Conservation (phyloP, 2,329 filamentous ascomycete species). For the Trichoderma koningii region DNA sequence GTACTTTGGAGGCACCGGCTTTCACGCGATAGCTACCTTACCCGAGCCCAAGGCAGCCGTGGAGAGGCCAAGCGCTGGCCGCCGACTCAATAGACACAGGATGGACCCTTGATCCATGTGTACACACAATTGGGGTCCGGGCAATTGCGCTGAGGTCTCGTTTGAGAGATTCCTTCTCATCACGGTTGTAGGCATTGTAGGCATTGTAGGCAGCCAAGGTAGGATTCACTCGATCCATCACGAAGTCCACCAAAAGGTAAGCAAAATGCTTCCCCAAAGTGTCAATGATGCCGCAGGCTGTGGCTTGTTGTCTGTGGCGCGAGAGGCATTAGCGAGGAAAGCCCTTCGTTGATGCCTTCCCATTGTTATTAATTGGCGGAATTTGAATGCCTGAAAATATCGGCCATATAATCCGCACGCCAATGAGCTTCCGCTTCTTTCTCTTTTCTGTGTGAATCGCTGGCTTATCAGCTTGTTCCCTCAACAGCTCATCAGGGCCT, state of each 20-base stretch:
- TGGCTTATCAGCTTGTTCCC: neutral
- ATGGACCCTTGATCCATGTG: neutral
- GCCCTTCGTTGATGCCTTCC: conserved; percentile 1
- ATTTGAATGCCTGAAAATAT: neutral
- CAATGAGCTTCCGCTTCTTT: neutral
- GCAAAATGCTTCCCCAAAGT: too few relatives aligned
- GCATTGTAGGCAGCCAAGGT: too few relatives aligned
- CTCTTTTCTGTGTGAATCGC: neutral
- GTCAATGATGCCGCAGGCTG: too few relatives aligned
- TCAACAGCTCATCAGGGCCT: neutral
- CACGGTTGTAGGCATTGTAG: too few relatives aligned
- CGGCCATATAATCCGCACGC: neutral
- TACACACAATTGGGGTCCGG: neutral
- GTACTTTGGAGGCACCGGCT: too few relatives aligned
- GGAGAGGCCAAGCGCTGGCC: neutral
- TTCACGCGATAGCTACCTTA: neutral
- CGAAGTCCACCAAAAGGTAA: too few relatives aligned
- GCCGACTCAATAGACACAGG: neutral
- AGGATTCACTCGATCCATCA: too few relatives aligned
- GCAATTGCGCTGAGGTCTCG: neutral
- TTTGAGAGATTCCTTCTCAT: neutral
- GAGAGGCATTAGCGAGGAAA: conserved; percentile 3
- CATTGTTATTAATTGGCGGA: conserved; percentile 9
- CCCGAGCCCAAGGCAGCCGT: neutral
- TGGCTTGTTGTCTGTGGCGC: too few relatives aligned